phyloP scores from a whole-genome alignment of 208 protist genomes.

The Acanthamoeba castellanii region DNA sequence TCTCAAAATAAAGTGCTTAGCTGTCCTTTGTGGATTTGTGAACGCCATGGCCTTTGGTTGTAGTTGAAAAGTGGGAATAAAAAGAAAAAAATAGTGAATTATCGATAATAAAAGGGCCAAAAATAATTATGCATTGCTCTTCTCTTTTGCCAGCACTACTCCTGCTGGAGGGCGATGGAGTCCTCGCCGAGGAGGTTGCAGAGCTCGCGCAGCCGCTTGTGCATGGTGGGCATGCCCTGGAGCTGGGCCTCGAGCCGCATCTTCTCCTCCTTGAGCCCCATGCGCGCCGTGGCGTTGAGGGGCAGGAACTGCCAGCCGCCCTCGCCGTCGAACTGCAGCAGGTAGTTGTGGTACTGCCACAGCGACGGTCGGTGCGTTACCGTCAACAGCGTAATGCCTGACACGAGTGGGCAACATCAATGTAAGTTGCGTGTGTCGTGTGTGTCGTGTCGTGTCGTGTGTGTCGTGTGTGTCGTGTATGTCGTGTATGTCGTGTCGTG shows the following conservation, averaged over 20 bases:
- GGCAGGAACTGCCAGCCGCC: conserved; percentile 63
- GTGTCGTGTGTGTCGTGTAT: background rate
- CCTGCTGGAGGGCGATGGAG: conserved; percentile 30
- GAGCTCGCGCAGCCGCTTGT: conserved; percentile 46
- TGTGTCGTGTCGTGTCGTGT: background rate
- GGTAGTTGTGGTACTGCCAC: conserved; percentile 84
- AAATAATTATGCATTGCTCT: too few species aligned
- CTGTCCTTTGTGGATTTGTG: too few species aligned
- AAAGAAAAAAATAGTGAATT: too few species aligned
- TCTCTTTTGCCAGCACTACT: too few species aligned
- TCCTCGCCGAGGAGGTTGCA: conserved; percentile 59
- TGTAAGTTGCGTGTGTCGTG: background rate
- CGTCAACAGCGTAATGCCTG: conserved; percentile 85
- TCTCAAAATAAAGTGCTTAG: too few species aligned
- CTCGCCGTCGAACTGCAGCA: conserved; percentile 83
- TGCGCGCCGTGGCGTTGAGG: conserved; percentile 24
- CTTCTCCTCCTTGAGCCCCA: conserved; percentile 50
- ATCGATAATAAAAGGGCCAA: too few species aligned
- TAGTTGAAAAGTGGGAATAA: too few species aligned
- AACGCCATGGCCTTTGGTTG: too few species aligned
- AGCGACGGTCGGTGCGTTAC: conserved; percentile 87
- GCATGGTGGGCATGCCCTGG: conserved; percentile 57
- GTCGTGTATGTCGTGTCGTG: background rate
- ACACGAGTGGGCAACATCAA: background rate
- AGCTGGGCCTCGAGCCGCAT: conserved; percentile 50